Conservation (phyloP, 495 filamentous ascomycete species). For the Aspergillus steynii region DNA sequence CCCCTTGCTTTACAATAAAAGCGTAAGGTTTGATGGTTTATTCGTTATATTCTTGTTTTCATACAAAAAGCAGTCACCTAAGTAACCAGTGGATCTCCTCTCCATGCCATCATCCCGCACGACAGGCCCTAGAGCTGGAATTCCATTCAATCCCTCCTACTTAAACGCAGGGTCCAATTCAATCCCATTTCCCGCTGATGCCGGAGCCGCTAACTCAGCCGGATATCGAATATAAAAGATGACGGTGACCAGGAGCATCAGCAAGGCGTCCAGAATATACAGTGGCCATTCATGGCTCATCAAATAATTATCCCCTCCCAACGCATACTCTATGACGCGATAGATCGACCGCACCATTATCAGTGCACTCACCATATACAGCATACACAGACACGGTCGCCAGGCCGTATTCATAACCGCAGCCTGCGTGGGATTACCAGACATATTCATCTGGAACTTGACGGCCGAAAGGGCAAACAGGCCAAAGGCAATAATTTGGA, state of each 20-base stretch:
- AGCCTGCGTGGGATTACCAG: slow-evolving; percentile 8
- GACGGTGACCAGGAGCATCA: neutral
- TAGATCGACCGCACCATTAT: slow-evolving; percentile 7
- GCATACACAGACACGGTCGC: neutral
- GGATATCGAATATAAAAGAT: neutral
- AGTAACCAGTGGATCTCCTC: no score
- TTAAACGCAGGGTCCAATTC: no score
- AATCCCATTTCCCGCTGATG: no score
- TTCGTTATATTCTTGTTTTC: no score
- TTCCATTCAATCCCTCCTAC: no score
- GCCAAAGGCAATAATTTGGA: slow-evolving; percentile 13
- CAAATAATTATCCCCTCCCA: neutral
- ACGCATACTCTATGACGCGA: slow-evolving; percentile 4
- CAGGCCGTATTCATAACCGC: neutral
- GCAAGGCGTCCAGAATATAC: slow-evolving; percentile 8
- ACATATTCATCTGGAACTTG: slow-evolving; percentile 12
- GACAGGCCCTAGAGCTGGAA: no score
- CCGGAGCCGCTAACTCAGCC: no score
- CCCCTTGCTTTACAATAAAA: no score
- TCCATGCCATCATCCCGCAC: no score
- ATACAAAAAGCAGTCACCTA: no score
- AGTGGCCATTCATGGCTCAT: neutral
- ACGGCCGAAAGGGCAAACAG: slow-evolving; percentile 14
- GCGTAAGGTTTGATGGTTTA: no score
- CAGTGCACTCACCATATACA: slow-evolving; percentile 8